phyloP scores from a whole-genome alignment of 2,329 filamentous ascomycete genomes.

The Zymoseptoria ardabiliae region DNA sequence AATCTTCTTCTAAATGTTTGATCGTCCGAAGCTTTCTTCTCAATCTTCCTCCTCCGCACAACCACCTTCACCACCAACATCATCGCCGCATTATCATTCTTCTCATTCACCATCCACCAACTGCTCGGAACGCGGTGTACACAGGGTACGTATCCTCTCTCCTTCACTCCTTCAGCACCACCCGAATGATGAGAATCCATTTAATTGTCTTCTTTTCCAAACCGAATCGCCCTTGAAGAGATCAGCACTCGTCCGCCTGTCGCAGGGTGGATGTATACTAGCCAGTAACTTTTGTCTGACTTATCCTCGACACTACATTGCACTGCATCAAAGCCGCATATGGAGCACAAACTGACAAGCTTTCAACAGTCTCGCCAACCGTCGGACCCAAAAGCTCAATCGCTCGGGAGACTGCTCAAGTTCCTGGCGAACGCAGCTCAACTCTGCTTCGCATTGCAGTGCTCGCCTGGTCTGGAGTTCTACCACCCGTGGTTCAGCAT shows the following conservation, averaged over 20 bases:
- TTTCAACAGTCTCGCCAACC: background rate
- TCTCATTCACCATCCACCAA: background rate
- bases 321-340: background rate
- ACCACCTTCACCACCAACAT: constrained; percentile 2
- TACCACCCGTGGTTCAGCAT: background rate
- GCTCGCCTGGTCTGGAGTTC: background rate
- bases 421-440: background rate
- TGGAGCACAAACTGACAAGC: constrained; percentile 3
- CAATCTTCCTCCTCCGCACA: background rate
- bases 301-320: constrained; percentile 16
- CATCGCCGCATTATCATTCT: background rate
- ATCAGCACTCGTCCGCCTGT: constrained; percentile 57
- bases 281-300: constrained; percentile 84
- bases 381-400: background rate
- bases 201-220: constrained; percentile 77
- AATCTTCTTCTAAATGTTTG: background rate
- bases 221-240: constrained; percentile 85
- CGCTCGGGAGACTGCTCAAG: background rate
- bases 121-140: background rate
- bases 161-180: background rate
- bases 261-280: constrained; percentile 71
- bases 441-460: background rate
- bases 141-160: constrained; percentile 4
- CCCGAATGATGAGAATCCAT: constrained; percentile 63
- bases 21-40: background rate